A percentile compares a stretch with the other conserved stretches of the same genome.
These are phyloP conservation scores for Dactylellina drechsleri DNA, from an alignment of 2,329 filamentous ascomycete species.

Conservation along the genomic window DNA sequence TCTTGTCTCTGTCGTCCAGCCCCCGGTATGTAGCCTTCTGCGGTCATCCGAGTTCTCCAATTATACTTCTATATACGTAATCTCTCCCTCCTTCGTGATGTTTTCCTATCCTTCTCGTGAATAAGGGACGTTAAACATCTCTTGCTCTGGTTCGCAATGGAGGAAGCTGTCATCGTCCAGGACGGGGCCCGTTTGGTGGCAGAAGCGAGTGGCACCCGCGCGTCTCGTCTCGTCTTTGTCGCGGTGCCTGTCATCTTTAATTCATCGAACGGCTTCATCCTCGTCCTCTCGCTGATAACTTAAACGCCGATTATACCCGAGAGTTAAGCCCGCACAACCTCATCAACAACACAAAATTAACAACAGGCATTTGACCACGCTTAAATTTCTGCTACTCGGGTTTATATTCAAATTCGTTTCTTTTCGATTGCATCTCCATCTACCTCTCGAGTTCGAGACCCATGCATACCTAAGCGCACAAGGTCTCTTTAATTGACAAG, in stretches of 20 bases:
- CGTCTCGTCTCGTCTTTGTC: conserved; percentile 15
- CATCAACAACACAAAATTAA: not conserved
- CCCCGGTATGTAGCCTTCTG: too few relatives aligned
- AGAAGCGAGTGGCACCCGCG: conserved; percentile 42
- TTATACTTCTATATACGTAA: too few relatives aligned
- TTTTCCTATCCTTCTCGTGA: too few relatives aligned
- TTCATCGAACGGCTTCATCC: conserved; percentile 28
- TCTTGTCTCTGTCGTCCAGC: too few relatives aligned
- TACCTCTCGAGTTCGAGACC: not conserved
- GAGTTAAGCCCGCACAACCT: conserved; percentile 14
- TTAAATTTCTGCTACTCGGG: not conserved
- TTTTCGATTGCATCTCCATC: not conserved
- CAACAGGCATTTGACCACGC: not conserved
- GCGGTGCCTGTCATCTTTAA: conserved; percentile 10
- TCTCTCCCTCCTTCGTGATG: too few relatives aligned
- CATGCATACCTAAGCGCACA: too few relatives aligned
- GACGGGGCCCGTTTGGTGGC: conserved; percentile 7
- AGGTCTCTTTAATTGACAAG: too few relatives aligned
- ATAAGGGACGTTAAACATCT: too few relatives aligned
- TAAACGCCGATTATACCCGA: conserved; percentile 17
- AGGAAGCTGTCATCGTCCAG: not conserved
- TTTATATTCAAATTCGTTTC: not conserved
- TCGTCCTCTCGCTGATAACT: not conserved
- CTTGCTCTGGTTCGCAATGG: too few relatives aligned
- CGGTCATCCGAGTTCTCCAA: too few relatives aligned